Base-by-base conservation (phyloP, 192 early-diverging fungal genomes). In the Entomortierella beljakovae region DNA sequence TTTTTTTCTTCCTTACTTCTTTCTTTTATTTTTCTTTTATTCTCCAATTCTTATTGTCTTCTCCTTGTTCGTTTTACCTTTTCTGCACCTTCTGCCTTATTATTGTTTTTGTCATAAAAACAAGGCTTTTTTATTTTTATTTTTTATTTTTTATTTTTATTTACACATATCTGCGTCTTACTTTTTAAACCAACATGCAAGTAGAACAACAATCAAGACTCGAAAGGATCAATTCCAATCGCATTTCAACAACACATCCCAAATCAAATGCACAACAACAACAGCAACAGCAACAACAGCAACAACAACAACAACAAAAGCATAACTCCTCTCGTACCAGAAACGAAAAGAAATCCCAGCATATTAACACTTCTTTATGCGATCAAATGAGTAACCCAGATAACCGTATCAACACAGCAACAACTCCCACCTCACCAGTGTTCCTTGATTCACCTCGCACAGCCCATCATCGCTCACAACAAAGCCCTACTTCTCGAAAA, bases 291-390 rank as follows among this genome's bases (percentile, higher is more conserved):
- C 48, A 61, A 22, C 59, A 61, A 55, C 53, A 55, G 32, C 60
- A 49, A 61, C 42, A 64, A 5, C 25, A 51, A 56, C 64, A 66
- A 57, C 16, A 60, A 61, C 42, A 63, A 59, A 42, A 59, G 31
- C 31, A 57, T 57, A 28, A 2, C 28, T 8, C 25, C 23, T 2
- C 22, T 25, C 8, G 23, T 15, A 53, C 6, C 18, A 53, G 23
- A 53, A 53, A 18, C 7, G 49, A 50, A 10, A 50, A 29, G 23
- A 53, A 43, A 43, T 11, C 22, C 2, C 22, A 53, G 15, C 6
- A 53, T 53, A 28, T 53, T 53, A 18, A 53, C 49, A 6, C 4
- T 16, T 5, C 4, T 23, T n/a, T 18, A 16, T 53, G 51, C 15
- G 10, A 28, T 13, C 28, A 9, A 8, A 25, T 28, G 4, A 28